Conservation (phyloP, 768 basidiomycete species). For the Rhodotorula babjevae region DNA sequence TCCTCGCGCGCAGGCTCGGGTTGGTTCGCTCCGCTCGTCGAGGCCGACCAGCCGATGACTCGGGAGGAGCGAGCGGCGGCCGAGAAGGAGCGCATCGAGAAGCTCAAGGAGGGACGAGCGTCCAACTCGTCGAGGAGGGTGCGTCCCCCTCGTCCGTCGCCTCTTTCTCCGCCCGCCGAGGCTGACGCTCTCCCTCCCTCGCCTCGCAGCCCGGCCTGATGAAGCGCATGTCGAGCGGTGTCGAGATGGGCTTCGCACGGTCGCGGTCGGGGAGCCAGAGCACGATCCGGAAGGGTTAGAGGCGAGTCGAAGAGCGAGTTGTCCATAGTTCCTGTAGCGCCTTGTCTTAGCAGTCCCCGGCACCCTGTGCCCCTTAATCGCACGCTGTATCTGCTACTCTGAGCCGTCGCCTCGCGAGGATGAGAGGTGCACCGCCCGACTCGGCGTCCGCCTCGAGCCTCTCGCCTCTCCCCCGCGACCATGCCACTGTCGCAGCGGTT, state of each 20-base stretch:
- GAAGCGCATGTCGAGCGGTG: slow-evolving; percentile 24
- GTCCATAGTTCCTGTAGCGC: background rate
- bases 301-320: background rate
- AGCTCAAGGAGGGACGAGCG: slow-evolving; percentile 9
- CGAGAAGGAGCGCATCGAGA: slow-evolving; percentile 20
- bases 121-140: slow-evolving; percentile 7
- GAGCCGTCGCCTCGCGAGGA: no score
- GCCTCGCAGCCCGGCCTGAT: background rate
- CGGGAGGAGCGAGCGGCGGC: slow-evolving; percentile 3
- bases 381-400: no score
- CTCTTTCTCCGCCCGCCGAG: background rate
- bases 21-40: slow-evolving; percentile 30
- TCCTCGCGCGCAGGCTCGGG: slow-evolving; percentile 12
- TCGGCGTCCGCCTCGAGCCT: background rate
- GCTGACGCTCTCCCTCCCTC: background rate
- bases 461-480: no score
- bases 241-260: slow-evolving; percentile 10
- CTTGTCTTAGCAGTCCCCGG: no score
- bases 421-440: no score
- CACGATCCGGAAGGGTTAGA: background rate
- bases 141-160: background rate
- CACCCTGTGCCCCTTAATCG: no score
- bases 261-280: background rate
- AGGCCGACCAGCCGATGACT: slow-evolving; percentile 6
- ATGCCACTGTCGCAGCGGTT: slow-evolving; percentile 9